phyloP scores from a whole-genome alignment of 208 protist species.

The Trichomonas gallinae region DNA sequence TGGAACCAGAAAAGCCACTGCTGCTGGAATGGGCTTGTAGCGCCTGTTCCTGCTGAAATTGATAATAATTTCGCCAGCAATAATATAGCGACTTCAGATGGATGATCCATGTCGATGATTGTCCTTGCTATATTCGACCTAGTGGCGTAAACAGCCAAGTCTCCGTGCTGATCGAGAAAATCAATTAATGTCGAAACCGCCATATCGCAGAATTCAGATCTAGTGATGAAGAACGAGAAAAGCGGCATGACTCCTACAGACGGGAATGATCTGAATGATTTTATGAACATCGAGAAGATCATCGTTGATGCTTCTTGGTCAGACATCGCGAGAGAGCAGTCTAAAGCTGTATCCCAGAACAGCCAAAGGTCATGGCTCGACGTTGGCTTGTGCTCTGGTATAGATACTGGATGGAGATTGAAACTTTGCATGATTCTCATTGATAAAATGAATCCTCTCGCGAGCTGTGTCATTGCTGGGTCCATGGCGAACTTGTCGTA shows the following conservation, averaged over 20 bases:
- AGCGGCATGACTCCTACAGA: background rate
- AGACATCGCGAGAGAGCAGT: background rate
- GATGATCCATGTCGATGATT: background rate
- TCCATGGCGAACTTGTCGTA: background rate
- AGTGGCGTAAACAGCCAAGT: background rate
- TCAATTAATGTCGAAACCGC: background rate
- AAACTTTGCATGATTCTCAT: background rate
- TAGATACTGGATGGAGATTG: background rate
- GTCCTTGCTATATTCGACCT: background rate
- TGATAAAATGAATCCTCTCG: background rate
- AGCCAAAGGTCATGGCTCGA: background rate
- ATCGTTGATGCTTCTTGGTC: background rate
- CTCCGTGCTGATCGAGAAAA: background rate
- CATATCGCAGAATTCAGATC: background rate
- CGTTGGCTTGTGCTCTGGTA: background rate
- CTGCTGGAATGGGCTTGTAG: background rate
- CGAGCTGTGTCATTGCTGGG: background rate
- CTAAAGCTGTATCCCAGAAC: background rate
- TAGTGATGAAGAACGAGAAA: background rate
- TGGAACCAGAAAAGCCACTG: background rate
- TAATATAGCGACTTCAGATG: background rate
- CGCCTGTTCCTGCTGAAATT: background rate
- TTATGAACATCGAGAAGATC: background rate
- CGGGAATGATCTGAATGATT: background rate
- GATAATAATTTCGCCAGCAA: background rate